Evolutionary conservation across 345 rosid species (phyloP).

Genomic region (Lepidium didymum): DNA sequence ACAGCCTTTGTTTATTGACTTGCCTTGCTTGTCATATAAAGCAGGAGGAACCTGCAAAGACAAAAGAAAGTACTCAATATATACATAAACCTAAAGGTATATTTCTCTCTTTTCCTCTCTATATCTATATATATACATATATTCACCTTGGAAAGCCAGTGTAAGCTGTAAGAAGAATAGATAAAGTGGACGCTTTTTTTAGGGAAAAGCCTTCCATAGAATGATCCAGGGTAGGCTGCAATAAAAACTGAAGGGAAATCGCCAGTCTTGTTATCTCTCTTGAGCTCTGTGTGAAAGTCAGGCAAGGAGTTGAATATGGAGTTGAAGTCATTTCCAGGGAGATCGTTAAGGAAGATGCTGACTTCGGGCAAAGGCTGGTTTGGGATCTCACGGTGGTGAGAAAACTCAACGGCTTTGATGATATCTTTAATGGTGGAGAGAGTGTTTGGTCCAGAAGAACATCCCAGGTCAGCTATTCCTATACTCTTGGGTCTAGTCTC

Average conservation of each 20-base stretch:
- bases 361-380: slow-evolving; percentile 35
- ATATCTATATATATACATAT: too few relatives aligned
- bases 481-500: slow-evolving; percentile 35
- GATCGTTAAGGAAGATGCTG: slow-evolving; percentile 49
- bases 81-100: neutral
- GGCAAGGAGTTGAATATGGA: slow-evolving; percentile 50
- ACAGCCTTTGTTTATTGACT: slow-evolving; percentile 63
- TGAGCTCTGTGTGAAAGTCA: slow-evolving; percentile 38
- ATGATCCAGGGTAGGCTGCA: slow-evolving; percentile 70
- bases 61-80: neutral
- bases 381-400: slow-evolving; percentile 18
- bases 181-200: slow-evolving; percentile 57
- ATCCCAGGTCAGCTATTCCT: slow-evolving; percentile 73
- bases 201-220: slow-evolving; percentile 81
- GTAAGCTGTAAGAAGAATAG: slow-evolving; percentile 64
- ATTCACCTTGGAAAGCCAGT: slow-evolving; percentile 89
- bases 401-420: slow-evolving; percentile 29
- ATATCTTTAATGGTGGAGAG: slow-evolving; percentile 42
- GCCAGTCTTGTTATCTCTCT: slow-evolving; percentile 22
- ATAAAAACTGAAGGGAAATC: slow-evolving; percentile 35
- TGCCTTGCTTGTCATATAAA: slow-evolving; percentile 56
- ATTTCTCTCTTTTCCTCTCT: neutral
- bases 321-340: slow-evolving; percentile 61
- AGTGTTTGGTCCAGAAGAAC: slow-evolving; percentile 85
- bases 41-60: slow-evolving; percentile 56